Base-by-base conservation (phyloP, 345 rosid species). In the Arabis hirsuta region DNA sequence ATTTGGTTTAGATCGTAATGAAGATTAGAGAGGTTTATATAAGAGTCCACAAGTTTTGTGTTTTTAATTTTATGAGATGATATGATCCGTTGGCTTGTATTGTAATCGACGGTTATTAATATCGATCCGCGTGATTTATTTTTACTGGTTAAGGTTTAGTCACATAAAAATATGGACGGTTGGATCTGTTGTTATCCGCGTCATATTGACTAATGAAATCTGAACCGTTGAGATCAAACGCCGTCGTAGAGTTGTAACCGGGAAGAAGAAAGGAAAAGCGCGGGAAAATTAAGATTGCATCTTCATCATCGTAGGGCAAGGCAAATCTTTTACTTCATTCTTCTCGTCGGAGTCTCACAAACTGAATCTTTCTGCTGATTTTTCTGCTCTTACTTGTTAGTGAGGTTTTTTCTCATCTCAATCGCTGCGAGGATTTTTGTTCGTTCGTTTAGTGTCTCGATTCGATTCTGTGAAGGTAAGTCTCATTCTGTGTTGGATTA, bases 51-150 rank as follows among this genome's bases (percentile, higher is more conserved):
- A 45, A 56, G 65, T 56, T 65, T 71, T 73, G 45, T 72, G 42
- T 51, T 63, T 34, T 24, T 7, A 5, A 4, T 36, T 29, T 55
- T 32, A 2, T 0, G 10, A 9, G 36, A 46, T 12, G 12, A 65
- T 65, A 5, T 2, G 9, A 26, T 7, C 71, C 77, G 65, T 73
- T 55, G 16, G 77, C 55, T 73, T 55, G 13, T n/a, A 22, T 12
- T 29, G 44, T 42, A 72, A 72, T 63, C 72, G 5, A 73, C 72
- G 72, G 72, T 47, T 51, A 1, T 9, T 0, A 9, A 7, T 3
- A 0, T 7, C 59, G 12, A 73, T 73, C 59, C 52, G 59, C 3
- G 59, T 73, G 71, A 6, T 46, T 54, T 26, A 3, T 3, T 6
- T 55, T 16, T 3, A 27, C 12, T 68, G 64, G 73, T 5, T 45